Evolutionary conservation across 2,329 filamentous ascomycete genomes (phyloP).

Genomic region (Penicillium thymicola): DNA sequence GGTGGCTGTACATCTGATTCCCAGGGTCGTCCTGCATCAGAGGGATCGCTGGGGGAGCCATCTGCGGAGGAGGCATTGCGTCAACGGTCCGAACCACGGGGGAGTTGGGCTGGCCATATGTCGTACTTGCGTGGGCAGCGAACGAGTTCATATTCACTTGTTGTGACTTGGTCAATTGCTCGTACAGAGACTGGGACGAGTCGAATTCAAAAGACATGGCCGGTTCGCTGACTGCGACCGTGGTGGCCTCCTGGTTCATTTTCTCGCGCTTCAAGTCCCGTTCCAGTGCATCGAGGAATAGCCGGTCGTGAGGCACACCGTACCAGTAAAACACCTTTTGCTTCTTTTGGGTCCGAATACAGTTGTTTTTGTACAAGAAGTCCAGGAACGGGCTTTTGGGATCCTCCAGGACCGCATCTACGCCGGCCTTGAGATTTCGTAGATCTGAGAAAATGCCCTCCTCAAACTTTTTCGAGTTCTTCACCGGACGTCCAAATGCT

Average conservation of each 20-base stretch:
- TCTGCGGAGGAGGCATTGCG: constrained; percentile 82
- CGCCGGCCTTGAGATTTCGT: constrained; percentile 96
- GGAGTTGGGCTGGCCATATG: constrained; percentile 70
- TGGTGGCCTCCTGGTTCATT: constrained; percentile 98
- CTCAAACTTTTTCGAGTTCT: constrained; percentile 99
- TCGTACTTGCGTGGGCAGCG: constrained; percentile 69
- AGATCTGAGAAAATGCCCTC: constrained; percentile 99
- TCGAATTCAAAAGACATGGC: constrained; percentile 98
- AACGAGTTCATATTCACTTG: constrained; percentile 98
- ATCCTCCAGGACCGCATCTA: constrained; percentile 96
- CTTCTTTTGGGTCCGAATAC: constrained; percentile 99
- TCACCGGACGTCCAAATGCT: constrained; percentile 95
- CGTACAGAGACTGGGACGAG: constrained; percentile 96
- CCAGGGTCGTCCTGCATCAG: constrained; percentile 61
- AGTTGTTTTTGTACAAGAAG: constrained; percentile 99
- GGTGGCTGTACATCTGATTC: constrained; percentile 63
- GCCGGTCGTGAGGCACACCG: constrained; percentile 93
- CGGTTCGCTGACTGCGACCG: constrained; percentile 92
- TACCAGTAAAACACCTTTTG: constrained; percentile 99
- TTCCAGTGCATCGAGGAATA: constrained; percentile 96
- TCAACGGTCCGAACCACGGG: constrained; percentile 88
- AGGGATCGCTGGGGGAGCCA: constrained; percentile 64
- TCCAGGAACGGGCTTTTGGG: constrained; percentile 98
- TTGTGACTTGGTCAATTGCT: constrained; percentile 98
- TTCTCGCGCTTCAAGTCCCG: constrained; percentile 98